These are phyloP conservation scores for Fusarium agapanthi DNA, from an alignment of 2,329 filamentous ascomycete species.

Conservation along the genomic window DNA sequence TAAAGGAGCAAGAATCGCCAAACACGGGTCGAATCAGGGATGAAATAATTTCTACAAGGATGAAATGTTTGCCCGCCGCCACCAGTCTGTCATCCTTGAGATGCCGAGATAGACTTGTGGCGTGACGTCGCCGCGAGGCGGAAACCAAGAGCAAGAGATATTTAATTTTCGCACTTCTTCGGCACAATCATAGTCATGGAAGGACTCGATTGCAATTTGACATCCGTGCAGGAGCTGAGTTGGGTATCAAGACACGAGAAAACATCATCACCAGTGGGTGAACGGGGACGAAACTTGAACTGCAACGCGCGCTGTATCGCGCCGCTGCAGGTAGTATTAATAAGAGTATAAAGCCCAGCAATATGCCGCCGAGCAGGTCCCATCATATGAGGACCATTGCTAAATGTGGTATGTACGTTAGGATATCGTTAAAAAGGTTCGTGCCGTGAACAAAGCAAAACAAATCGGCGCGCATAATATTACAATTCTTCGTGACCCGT, in stretches of 20 bases:
- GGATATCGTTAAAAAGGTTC: conserved; percentile 42
- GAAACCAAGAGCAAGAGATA: conserved; percentile 44
- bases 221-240: conserved; percentile 81
- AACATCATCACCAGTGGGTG: not conserved
- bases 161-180: conserved; percentile 96
- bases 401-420: conserved; percentile 41
- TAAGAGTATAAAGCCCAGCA: conserved; percentile 36
- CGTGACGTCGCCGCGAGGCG: conserved; percentile 40
- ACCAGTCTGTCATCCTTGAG: conserved; percentile 18
- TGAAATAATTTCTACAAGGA: conserved; percentile 8
- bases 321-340: conserved; percentile 39
- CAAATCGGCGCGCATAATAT: conserved; percentile 19
- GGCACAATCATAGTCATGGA: conserved; percentile 93
- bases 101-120: conserved; percentile 26
- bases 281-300: conserved; percentile 22
- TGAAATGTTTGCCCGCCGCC: conserved; percentile 45
- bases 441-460: conserved; percentile 31
- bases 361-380: conserved; percentile 14
- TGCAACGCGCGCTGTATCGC: conserved; percentile 26
- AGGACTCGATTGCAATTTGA: conserved; percentile 97
- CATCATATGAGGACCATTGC: conserved; percentile 18
- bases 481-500: conserved; percentile 51
- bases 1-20: not conserved
- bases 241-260: not conserved
- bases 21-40: conserved; percentile 2